phyloP scores from a whole-genome alignment of 2,329 filamentous ascomycete genomes.

The Ascochyta viciae-villosae region DNA sequence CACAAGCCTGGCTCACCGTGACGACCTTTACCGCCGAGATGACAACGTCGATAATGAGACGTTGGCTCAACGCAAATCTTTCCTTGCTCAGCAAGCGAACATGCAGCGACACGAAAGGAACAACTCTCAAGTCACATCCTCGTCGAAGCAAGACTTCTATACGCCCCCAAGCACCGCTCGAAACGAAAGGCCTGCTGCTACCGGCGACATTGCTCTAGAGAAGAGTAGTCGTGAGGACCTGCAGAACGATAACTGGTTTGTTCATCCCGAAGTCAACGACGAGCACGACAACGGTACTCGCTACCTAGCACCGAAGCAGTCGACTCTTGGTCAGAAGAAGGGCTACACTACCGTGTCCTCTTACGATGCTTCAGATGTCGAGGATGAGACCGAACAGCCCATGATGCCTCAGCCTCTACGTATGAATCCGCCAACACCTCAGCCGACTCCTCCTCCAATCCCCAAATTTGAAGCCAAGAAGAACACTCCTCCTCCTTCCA shows the following conservation, averaged over 20 bases:
- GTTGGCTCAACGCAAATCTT: conserved; percentile 43
- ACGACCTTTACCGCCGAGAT: conserved; percentile 38
- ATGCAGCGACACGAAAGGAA: conserved; percentile 41
- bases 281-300: conserved; percentile 22
- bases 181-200: conserved; percentile 20
- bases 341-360: conserved; percentile 39
- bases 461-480: conserved; percentile 24
- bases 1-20: conserved; percentile 44
- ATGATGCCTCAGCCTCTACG: conserved; percentile 52
- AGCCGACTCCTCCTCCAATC: conserved; percentile 46
- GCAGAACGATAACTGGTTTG: conserved; percentile 58
- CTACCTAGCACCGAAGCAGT: conserved; percentile 26
- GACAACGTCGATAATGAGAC: conserved; percentile 39
- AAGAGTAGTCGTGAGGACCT: conserved; percentile 43
- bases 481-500: conserved; percentile 24
- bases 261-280: conserved; percentile 38
- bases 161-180: conserved; percentile 34
- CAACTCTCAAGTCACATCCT: conserved; percentile 36
- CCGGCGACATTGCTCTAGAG: conserved; percentile 41
- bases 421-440: conserved; percentile 55
- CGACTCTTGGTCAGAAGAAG: conserved; percentile 34
- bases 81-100: conserved; percentile 43
- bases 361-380: conserved; percentile 39
- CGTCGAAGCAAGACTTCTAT: conserved; percentile 42
- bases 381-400: conserved; percentile 32